Percentiles rank a stretch among this genome's conserved stretches.
phyloP scores from a whole-genome alignment of 768 basidiomycete species.

The Lactarius pseudohatsudake region DNA sequence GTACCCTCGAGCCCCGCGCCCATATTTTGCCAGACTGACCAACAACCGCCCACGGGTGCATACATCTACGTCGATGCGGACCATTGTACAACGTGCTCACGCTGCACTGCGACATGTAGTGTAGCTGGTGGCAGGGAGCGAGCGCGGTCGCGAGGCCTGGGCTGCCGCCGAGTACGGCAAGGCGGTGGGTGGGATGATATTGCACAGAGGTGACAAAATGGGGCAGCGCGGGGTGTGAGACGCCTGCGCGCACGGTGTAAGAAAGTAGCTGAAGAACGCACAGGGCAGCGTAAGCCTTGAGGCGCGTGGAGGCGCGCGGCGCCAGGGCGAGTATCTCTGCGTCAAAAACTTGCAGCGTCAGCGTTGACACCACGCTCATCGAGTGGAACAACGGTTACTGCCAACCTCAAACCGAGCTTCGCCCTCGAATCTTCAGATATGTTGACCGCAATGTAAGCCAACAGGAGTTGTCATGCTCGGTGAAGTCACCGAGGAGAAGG shows the following conservation, averaged over 20 bases:
- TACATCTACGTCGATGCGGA: constrained; percentile 35
- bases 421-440: too few relatives aligned
- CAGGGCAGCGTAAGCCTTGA: constrained; percentile 31
- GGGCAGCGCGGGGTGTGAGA: constrained; percentile 13
- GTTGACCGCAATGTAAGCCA: too few relatives aligned
- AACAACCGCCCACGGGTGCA: constrained; percentile 37
- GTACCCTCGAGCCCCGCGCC: constrained; percentile 34
- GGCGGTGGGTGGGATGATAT: constrained; percentile 20
- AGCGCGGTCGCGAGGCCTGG: constrained; percentile 32
- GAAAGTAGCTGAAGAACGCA: constrained; percentile 32
- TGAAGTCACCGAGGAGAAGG: too few relatives aligned
- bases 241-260: constrained; percentile 30
- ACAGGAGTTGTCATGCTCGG: too few relatives aligned
- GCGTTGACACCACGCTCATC: constrained; percentile 34
- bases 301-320: constrained; percentile 31
- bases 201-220: background rate
- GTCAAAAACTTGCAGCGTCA: constrained; percentile 34
- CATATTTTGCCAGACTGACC: constrained; percentile 33
- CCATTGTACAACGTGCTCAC: constrained; percentile 39
- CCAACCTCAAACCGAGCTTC: too few relatives aligned
- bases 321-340: constrained; percentile 31
- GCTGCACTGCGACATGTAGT: constrained; percentile 30
- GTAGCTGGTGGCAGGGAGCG: constrained; percentile 33
- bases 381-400: constrained; percentile 30
- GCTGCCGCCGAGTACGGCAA: constrained; percentile 31